A percentile compares a stretch with the other conserved stretches of the same genome.
These are phyloP conservation scores for Aciculosporium take DNA, from an alignment of 2,329 filamentous ascomycete species.

Conservation along the genomic window DNA sequence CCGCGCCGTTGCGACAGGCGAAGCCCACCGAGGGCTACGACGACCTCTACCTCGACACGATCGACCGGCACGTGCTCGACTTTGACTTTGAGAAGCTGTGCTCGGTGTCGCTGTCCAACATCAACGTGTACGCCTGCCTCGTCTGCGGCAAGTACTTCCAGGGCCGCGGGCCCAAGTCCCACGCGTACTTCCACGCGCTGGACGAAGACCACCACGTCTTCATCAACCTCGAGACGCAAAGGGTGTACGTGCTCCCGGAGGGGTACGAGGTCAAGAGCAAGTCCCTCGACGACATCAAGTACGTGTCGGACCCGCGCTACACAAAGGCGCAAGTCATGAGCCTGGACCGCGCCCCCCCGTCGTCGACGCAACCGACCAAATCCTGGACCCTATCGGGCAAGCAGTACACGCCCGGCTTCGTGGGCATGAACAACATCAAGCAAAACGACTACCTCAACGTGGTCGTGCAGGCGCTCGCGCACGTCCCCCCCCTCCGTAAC, in stretches of 20 bases:
- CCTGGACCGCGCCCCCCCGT: conserved; percentile 50
- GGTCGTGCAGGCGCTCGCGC: conserved; percentile 77
- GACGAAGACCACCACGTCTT: conserved; percentile 95
- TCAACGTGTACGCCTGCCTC: conserved; percentile 96
- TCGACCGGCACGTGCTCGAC: conserved; percentile 82
- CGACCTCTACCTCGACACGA: conserved; percentile 94
- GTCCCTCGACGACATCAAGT: conserved; percentile 94
- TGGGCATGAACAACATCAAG: conserved; percentile 99
- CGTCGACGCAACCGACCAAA: conserved; percentile 36
- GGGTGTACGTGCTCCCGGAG: conserved; percentile 83
- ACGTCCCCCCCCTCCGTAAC: conserved; percentile 80
- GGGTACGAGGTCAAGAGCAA: conserved; percentile 94
- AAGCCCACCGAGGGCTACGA: conserved; percentile 79
- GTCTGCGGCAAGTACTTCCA: conserved; percentile 98
- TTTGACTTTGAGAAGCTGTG: conserved; percentile 99
- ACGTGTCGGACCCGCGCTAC: conserved; percentile 84
- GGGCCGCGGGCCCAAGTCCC: conserved; percentile 81
- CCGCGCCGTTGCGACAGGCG: conserved; percentile 49
- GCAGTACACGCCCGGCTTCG: conserved; percentile 83
- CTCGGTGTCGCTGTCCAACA: conserved; percentile 89
- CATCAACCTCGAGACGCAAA: conserved; percentile 91
- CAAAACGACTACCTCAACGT: conserved; percentile 98
- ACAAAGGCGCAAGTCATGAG: conserved; percentile 64
- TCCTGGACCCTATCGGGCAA: conserved; percentile 56
- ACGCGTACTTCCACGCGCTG: conserved; percentile 94